Base-by-base conservation (phyloP, 1,139 yeast genomes). In the Candida tetrigidarum region DNA sequence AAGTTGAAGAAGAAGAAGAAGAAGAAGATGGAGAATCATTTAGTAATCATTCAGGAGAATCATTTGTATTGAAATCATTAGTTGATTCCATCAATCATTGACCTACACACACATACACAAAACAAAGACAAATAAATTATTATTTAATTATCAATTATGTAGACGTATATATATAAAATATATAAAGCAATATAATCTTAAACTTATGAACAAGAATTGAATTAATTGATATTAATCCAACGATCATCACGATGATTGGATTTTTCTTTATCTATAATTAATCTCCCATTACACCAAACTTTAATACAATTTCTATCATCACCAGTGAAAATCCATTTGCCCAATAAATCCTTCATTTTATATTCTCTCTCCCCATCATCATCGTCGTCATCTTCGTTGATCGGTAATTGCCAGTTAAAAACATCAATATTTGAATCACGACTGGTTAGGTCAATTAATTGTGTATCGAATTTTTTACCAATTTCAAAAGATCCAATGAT, bases 251-350 rank as follows among this genome's bases (percentile, higher is more conserved):
- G 41, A 29, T 39, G 39, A 19, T 37, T 23, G 8, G 15, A 11
- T 37, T n/a, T 42, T 32, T 39, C 39, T 52, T 80, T 81, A 49
- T 74, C 69, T 7, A 79, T 67, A 11, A 84, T 86, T 38, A 67
- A 56, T 50, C 78, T 68, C 4, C 99, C 99, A 56, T 83, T 81
- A 29, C 92, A 92, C 89, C 90, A 93, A 11, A 93, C 97, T 45
- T 72, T 74, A 11, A 69, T 59, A 36, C 95, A 84, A 62, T 93
- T 93, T 58, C 99, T 76, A 63, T 93, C 97, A 64, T 93, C 99
- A 27, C 98, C 99, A 48, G 83, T 80, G 61, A 90, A 93, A n/a
- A 92, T 71, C 99, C 99, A 93, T 62, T 90, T 91, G 44, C 89
- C 89, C 5, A 92, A 64, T 43, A 88, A 60, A 60, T 86, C 80